phyloP scores from a whole-genome alignment of 495 filamentous ascomycete genomes.

The Penicillium malachiteum region DNA sequence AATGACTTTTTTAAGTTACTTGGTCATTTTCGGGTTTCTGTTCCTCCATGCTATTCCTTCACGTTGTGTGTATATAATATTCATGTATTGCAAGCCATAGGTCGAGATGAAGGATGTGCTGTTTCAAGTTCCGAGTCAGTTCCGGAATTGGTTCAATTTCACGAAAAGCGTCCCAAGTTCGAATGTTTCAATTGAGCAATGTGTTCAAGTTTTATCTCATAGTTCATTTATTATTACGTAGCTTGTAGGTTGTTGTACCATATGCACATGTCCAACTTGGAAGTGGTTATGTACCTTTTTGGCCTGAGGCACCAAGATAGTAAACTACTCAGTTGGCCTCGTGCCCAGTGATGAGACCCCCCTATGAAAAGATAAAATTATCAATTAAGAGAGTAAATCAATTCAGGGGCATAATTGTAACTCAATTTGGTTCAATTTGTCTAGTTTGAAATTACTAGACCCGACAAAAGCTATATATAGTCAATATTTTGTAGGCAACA shows the following conservation, averaged over 20 bases:
- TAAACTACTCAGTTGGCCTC: slow-evolving; percentile 58
- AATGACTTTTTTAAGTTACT: slow-evolving; percentile 8
- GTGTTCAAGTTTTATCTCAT: slow-evolving; percentile 45
- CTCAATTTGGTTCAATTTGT: too few species aligned
- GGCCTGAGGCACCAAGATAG: too few species aligned
- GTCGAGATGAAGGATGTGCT: slow-evolving; percentile 5
- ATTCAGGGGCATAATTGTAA: too few species aligned
- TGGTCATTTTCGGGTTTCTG: slow-evolving; percentile 9
- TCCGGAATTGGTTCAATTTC: slow-evolving; percentile 24
- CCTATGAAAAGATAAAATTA: slow-evolving; percentile 61
- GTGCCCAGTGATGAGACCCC: slow-evolving; percentile 66
- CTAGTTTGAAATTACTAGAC: too few species aligned
- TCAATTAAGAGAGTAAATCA: too few species aligned
- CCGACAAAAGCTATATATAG: too few species aligned
- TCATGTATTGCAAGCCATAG: slow-evolving; percentile 19
- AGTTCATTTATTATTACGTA: too few species aligned
- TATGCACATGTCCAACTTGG: slow-evolving; percentile 75
- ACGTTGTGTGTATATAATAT: slow-evolving; percentile 29
- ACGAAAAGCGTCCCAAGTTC: slow-evolving; percentile 67
- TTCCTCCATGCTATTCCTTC: slow-evolving; percentile 6
- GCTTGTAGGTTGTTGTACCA: slow-evolving; percentile 29
- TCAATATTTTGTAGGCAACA: too few species aligned
- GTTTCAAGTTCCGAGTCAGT: neutral
- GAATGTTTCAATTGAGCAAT: slow-evolving; percentile 54
- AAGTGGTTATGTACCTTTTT: slow-evolving; percentile 21